A percentile compares a stretch with the other conserved stretches of the same genome.
Conservation (phyloP, 2,329 filamentous ascomycete genomes). For the Pseudocercospora vitis region DNA sequence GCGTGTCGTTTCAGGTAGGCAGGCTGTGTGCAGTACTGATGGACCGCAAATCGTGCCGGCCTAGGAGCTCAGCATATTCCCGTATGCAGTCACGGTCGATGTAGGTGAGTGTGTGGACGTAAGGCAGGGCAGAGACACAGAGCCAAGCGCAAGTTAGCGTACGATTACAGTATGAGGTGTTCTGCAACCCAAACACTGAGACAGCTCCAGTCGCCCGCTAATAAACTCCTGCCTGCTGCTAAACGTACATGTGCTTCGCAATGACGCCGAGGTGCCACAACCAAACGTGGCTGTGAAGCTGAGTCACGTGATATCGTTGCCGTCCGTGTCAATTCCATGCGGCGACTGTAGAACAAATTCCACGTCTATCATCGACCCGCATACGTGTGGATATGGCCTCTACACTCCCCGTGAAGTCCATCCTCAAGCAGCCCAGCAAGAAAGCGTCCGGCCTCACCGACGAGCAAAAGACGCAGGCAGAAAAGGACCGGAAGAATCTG, state of each 20-base stretch:
- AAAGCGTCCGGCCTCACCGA: constrained; percentile 26
- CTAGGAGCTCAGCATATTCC: too few species aligned
- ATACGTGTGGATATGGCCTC: constrained; percentile 27
- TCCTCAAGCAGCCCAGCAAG: constrained; percentile 45
- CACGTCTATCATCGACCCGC: not conserved
- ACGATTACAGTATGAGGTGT: too few species aligned
- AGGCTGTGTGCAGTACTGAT: too few species aligned
- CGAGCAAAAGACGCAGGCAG: constrained; percentile 34
- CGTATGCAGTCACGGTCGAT: too few species aligned
- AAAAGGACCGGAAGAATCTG: constrained; percentile 45
- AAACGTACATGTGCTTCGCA: too few species aligned
- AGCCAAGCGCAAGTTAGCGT: too few species aligned
- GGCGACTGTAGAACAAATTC: not conserved
- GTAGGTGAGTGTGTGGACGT: too few species aligned
- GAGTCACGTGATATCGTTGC: not conserved
- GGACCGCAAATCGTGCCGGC: too few species aligned
- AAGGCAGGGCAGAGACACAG: too few species aligned
- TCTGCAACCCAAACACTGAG: too few species aligned
- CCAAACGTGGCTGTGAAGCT: not conserved
- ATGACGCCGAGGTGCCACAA: not conserved
- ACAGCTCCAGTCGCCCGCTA: too few species aligned
- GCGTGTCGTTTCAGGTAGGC: constrained; percentile 4
- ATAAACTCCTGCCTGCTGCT: too few species aligned
- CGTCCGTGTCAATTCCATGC: not conserved
- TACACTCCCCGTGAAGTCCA: constrained; percentile 44